Base-by-base conservation (phyloP, 768 basidiomycete species). In the Kondoa malvinella region DNA sequence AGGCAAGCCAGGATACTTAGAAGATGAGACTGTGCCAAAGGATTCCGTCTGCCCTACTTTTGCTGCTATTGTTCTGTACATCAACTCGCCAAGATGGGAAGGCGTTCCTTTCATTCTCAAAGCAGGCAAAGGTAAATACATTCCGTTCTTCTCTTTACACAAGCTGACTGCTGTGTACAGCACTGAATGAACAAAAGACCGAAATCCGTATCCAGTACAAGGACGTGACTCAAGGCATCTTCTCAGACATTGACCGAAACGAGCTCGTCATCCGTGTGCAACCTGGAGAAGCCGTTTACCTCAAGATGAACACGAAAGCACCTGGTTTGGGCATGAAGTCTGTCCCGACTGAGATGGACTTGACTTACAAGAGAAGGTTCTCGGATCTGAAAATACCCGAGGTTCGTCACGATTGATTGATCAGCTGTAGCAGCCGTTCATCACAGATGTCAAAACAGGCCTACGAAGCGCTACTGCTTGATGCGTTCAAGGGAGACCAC, bases 31-130 rank as follows among this genome's bases (percentile, higher is more conserved):
- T 1, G 94, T 97, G 29, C 94, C 94, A 40, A 90, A 83, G 76
- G 84, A 84, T 75, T 96, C 92, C 27, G 83, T 84, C 57, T 95
- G 92, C 79, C 94, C 95, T 4, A 99, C 94, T 2, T 99, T 86
- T 74, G 92, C 94, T 61, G 90, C 90, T 4, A 85, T 85, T 63
- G 87, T 87, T 15, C 81, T 97, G 27, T 87, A 85, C 84, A 89
- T 99, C 77, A 82, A 95, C 79, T 95, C 91, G 77, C 91, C 89
- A 0, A 81, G 95, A 69, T 99, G 94, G 94, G 94, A 97, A 77
- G 94, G 94, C 68, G 94, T 99, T 3, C 95, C 94, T 0, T 99
- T 97, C 80, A 91, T 97, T 75, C 81, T 99, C 72, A 96, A 92
- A 80, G 95, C 94, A 27, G 94, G 94, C 65, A 99, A 99, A 83